Evolutionary conservation across 768 basidiomycete genomes (phyloP).

Genomic region (Boletus pseudopeckii): DNA sequence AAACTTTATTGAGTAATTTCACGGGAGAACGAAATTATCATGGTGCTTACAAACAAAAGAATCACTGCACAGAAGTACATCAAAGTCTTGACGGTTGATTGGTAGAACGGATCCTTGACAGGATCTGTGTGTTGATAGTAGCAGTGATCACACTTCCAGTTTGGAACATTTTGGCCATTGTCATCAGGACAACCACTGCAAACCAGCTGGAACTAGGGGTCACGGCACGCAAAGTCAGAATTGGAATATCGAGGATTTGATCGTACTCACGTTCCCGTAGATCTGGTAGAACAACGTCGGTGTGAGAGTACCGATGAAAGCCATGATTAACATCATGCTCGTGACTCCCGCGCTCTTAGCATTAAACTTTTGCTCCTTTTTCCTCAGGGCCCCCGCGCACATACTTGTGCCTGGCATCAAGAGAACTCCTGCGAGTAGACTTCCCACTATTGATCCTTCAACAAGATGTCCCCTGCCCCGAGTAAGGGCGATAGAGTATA

Average conservation of each 20-base stretch:
- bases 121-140: conserved; percentile 95
- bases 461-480: conserved; percentile 91
- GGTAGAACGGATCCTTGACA: conserved; percentile 92
- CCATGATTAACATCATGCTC: conserved; percentile 99
- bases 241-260: neutral
- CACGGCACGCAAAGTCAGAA: conserved; percentile 15
- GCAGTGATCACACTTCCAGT: conserved; percentile 88
- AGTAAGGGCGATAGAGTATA: conserved; percentile 88
- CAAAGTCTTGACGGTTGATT: conserved; percentile 88
- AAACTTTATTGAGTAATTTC: conserved; percentile 2
- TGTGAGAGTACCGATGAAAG: conserved; percentile 91
- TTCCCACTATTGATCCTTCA: conserved; percentile 95
- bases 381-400: conserved; percentile 82
- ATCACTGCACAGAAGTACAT: conserved; percentile 96
- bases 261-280: conserved; percentile 82
- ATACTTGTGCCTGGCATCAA: conserved; percentile 97
- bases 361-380: conserved; percentile 98
- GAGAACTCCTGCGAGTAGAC: conserved; percentile 90
- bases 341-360: conserved; percentile 99
- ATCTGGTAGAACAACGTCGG: conserved; percentile 98
- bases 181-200: conserved; percentile 73
- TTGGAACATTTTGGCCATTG: conserved; percentile 25
- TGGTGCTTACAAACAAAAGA: conserved; percentile 73
- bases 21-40: neutral
- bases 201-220: conserved; percentile 73